A percentile compares a stretch with the other conserved stretches of the same genome.
Evolutionary conservation across 208 protist species (phyloP).

Genomic region (Acanthamoeba castellanii): DNA sequence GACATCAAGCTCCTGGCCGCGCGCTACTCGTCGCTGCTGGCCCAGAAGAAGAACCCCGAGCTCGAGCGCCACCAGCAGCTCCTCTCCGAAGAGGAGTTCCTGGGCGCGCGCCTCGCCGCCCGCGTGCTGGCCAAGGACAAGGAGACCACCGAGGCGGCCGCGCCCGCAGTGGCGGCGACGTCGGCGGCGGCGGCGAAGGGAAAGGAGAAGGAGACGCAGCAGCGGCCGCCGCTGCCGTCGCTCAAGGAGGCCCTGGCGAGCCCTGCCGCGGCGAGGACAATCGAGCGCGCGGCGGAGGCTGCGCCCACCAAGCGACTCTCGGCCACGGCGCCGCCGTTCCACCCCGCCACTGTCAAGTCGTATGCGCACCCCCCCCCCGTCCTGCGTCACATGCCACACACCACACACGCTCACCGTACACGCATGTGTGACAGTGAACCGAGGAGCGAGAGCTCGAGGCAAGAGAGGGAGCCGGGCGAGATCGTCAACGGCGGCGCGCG

Average conservation of each 20-base stretch:
- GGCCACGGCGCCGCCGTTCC: no score
- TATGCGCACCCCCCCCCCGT: no score
- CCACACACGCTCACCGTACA: no score
- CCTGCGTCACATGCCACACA: no score
- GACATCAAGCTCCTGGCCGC: conserved; percentile 1
- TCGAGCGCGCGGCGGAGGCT: no score
- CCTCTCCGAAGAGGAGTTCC: conserved; percentile 27
- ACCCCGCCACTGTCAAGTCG: no score
- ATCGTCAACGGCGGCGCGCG: no score
- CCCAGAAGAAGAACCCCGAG: background rate
- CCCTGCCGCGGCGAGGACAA: background rate
- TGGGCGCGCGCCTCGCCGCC: background rate
- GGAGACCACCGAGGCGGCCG: background rate
- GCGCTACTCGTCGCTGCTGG: background rate
- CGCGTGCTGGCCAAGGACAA: background rate
- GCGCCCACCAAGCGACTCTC: no score
- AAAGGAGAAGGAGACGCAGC: background rate
- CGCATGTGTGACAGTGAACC: no score
- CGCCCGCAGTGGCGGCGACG: background rate
- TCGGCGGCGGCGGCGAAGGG: background rate
- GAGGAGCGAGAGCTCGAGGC: no score
- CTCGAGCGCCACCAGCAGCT: background rate
- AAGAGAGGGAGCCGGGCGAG: no score
- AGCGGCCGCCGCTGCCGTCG: background rate
- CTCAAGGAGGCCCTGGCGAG: background rate